These are phyloP conservation scores for Gracilariopsis chorda DNA, from an alignment of 23 red algal genomes.

Conservation along the genomic window DNA sequence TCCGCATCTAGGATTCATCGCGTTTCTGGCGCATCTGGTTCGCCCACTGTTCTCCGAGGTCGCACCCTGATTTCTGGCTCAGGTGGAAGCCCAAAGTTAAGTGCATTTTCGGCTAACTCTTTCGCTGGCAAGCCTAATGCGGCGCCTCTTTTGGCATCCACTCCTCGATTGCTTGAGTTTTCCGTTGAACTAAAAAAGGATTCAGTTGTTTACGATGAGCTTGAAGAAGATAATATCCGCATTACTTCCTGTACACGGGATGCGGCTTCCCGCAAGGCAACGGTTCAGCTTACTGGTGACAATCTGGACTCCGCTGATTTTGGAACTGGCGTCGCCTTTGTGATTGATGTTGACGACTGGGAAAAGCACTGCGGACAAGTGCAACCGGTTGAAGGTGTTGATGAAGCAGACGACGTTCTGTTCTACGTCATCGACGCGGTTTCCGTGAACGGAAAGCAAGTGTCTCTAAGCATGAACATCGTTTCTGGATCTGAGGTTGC, in stretches of 20 bases:
- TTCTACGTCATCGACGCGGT: conserved; percentile 5
- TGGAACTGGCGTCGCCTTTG: background rate
- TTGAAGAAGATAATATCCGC: background rate
- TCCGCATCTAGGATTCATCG: background rate
- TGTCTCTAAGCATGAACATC: conserved; percentile 7
- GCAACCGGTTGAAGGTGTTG: background rate
- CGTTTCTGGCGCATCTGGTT: background rate
- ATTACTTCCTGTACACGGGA: background rate
- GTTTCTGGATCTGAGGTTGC: conserved; percentile 1
- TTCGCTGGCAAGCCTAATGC: too few species aligned
- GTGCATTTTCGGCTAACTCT: too few species aligned
- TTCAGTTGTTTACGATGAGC: background rate
- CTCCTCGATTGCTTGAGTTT: background rate
- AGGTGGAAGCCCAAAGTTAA: too few species aligned
- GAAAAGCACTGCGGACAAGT: background rate
- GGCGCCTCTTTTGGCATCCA: too few species aligned
- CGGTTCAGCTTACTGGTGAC: background rate
- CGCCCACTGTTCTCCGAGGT: background rate
- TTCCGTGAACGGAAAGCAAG: background rate
- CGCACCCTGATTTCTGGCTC: background rate
- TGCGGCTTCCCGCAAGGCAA: background rate
- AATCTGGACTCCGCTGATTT: background rate
- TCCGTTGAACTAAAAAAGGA: background rate
- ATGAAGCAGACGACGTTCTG: background rate
- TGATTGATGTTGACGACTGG: background rate